These are phyloP conservation scores for Pyrrhoderma lamaoense DNA, from an alignment of 1,284 basidiomycete genomes.

Conservation along the genomic window DNA sequence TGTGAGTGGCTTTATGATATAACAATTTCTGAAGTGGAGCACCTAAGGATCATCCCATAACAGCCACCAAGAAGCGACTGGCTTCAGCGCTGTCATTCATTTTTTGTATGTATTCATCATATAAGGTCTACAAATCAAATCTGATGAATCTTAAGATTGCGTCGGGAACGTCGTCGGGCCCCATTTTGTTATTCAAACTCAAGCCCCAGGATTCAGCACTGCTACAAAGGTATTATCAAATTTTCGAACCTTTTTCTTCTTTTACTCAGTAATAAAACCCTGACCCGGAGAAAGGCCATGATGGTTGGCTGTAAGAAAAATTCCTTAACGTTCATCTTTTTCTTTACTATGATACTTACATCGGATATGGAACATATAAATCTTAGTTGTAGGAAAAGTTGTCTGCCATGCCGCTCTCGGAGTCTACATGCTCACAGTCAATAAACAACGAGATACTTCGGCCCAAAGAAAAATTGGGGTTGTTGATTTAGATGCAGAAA, in stretches of 20 bases:
- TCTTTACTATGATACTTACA: background rate
- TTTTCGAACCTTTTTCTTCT: background rate
- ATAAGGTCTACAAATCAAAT: background rate
- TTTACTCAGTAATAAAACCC: background rate
- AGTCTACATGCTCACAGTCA: constrained; percentile 10
- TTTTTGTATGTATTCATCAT: background rate
- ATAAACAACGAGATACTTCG: background rate
- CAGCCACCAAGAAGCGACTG: constrained; percentile 15
- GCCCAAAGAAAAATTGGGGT: background rate
- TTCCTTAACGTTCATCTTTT: background rate
- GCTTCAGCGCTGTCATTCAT: constrained; percentile 14
- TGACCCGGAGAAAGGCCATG: constrained; percentile 8
- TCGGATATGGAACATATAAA: background rate
- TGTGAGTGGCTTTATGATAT: constrained; percentile 3
- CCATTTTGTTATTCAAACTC: constrained; percentile 13
- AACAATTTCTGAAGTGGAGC: background rate
- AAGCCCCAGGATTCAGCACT: constrained; percentile 9
- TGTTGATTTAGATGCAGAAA: constrained; percentile 9
- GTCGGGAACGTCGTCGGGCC: constrained; percentile 14
- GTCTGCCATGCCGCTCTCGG: constrained; percentile 15
- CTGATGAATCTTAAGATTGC: no score
- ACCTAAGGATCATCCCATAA: background rate
- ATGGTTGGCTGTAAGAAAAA: constrained; percentile 14
- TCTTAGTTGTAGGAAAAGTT: constrained; percentile 10
- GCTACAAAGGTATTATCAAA: constrained; percentile 8